These are phyloP conservation scores for Phytophthora citrophthora DNA, from an alignment of 352 stramenopile genomes.

Conservation along the genomic window DNA sequence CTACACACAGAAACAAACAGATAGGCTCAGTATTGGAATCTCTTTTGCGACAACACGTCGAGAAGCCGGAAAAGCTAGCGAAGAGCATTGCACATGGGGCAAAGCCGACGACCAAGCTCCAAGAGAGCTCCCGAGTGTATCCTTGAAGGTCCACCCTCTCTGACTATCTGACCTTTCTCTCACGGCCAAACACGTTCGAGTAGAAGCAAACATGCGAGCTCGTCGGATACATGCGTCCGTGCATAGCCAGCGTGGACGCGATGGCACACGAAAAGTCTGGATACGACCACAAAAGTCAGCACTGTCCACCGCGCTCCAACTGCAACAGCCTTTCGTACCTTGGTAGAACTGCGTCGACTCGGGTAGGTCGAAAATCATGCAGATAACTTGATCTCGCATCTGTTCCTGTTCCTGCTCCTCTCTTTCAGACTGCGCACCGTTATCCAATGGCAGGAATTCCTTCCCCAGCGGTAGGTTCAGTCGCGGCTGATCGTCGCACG, in stretches of 20 bases:
- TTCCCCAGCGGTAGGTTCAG: constrained; percentile 52
- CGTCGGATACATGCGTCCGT: constrained; percentile 90
- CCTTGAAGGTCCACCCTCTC: constrained; percentile 33
- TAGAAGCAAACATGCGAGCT: constrained; percentile 87
- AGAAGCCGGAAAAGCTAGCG: constrained; percentile 20
- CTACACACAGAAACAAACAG: constrained; percentile 37
- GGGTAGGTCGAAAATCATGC: constrained; percentile 87
- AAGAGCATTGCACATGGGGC: constrained; percentile 18
- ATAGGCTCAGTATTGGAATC: constrained; percentile 13
- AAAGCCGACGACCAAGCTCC: constrained; percentile 23
- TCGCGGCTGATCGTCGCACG: constrained; percentile 20
- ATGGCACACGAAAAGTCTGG: constrained; percentile 88
- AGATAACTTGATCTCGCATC: constrained; percentile 84
- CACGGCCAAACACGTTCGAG: constrained; percentile 87
- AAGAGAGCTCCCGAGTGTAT: constrained; percentile 34
- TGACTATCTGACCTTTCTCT: constrained; percentile 70
- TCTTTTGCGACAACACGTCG: constrained; percentile 31
- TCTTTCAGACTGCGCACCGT: constrained; percentile 22
- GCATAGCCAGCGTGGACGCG: constrained; percentile 80
- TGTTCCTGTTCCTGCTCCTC: constrained; percentile 51
- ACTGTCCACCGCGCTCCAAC: constrained; percentile 17
- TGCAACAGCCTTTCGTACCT: constrained; percentile 42
- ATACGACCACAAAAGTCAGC: constrained; percentile 22
- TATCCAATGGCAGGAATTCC: constrained; percentile 53
- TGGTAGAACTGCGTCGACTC: constrained; percentile 77